Evolutionary conservation across 2,329 filamentous ascomycete genomes (phyloP).

Genomic region (Fonsecaea multimorphosa): DNA sequence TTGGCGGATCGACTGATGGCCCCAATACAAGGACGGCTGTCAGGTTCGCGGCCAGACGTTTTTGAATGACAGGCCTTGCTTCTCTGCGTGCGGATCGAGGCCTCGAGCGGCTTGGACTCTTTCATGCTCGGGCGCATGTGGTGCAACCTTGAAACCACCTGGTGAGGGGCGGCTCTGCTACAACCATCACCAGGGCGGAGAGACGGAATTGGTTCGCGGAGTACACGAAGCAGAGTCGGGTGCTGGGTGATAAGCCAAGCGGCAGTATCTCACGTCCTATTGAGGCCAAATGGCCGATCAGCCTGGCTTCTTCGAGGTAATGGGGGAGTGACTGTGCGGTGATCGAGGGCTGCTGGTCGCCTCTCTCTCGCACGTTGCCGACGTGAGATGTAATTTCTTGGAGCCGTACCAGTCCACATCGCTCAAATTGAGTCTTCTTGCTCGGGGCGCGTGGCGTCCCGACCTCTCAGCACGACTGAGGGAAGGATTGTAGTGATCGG

Average conservation of each 20-base stretch:
- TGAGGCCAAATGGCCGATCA: conserved; percentile 34
- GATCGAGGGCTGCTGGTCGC: conserved; percentile 15
- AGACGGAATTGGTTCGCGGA: conserved; percentile 1
- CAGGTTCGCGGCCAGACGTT: background rate
- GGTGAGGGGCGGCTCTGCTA: background rate
- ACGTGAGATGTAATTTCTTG: conserved; percentile 10
- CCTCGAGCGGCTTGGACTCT: background rate
- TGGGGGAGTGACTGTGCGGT: conserved; percentile 18
- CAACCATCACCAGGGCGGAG: background rate
- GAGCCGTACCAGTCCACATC: conserved; percentile 91
- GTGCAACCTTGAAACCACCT: background rate
- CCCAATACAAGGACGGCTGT: background rate
- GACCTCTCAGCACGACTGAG: conserved; percentile 59
- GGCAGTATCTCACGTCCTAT: conserved; percentile 27
- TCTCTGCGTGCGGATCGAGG: background rate
- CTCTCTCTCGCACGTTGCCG: conserved; percentile 20
- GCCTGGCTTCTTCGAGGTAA: conserved; percentile 38
- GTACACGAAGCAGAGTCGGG: background rate
- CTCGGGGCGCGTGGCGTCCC: conserved; percentile 75
- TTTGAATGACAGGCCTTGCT: background rate
- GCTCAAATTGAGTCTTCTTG: conserved; percentile 89
- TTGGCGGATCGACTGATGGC: background rate
- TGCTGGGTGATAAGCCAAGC: background rate
- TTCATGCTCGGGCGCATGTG: background rate
- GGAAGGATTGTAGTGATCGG: conserved; percentile 50